Evolutionary conservation across 352 stramenopile species (phyloP), one percentile per base, ranked within the genome.

Genomic region (Peronosclerospora sorghi): DNA sequence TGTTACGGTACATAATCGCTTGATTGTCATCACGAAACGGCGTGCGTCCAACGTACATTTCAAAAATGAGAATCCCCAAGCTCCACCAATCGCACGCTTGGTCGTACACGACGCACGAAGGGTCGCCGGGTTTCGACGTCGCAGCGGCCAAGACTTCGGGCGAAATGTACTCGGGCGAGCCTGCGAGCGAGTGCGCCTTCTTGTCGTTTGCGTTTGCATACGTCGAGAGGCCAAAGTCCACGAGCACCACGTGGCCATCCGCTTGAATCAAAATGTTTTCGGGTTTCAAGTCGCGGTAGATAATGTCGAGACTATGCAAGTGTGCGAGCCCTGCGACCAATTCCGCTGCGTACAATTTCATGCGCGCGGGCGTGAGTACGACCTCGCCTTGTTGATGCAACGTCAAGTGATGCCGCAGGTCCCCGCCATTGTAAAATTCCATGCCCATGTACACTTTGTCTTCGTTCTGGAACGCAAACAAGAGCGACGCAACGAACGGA

Each of bases 381-480:
- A 86, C 48, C 30, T 85, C 71, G 39, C 68, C 62, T 21, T 59
- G 81, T 43, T 74, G 60, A 54, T 69, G 83, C 46, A 87, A 37
- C n/a, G 62, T 84, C 24, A 90, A 48, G 48, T 93, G 78, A 29
- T 90, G 76, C 1, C 77, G 74, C 49, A 99, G 58, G 55, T 98
- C 95, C 12, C 96, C 96, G 26, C 96, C 96, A 35, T 96, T 95
- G 73, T 96, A 97, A 57, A 98, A 98, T 66, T 99, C 95, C 65
- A 99, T 94, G 14, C 96, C 95, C 48, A 99, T 85, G 70, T 98
- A 99, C 34, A 98, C 72, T 57, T 98, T 98, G 65, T 98, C 93
- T 62, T 96, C 70, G 46, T 95, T 97, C 73, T 98, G 94, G 63
- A 98, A 98, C 1, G 95, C 93, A 66, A 96, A 98, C 35, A 97